Evolutionary conservation across 2,329 filamentous ascomycete species (phyloP).

Genomic region (Geosmithia putterillii): DNA sequence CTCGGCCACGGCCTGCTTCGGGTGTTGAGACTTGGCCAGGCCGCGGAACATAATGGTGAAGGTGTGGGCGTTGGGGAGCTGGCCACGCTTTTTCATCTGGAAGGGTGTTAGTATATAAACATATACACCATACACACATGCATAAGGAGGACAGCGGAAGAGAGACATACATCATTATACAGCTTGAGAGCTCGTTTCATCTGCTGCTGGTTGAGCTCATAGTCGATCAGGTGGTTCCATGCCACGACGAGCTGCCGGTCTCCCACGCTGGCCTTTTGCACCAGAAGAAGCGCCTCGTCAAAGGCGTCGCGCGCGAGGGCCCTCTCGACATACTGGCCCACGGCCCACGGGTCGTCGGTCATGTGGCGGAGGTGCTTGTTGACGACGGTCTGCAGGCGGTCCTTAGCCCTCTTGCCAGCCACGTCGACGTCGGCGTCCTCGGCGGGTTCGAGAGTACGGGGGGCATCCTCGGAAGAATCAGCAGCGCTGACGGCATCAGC

Average conservation of each 20-base stretch:
- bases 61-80: constrained; percentile 69
- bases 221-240: constrained; percentile 79
- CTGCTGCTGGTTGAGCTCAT: constrained; percentile 49
- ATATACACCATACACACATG: background rate
- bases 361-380: constrained; percentile 2
- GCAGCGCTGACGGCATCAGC: too few relatives aligned
- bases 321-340: constrained; percentile 54
- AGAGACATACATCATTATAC: constrained; percentile 65
- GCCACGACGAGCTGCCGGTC: constrained; percentile 55
- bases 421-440: constrained; percentile 5
- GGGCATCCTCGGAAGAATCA: constrained; percentile 12
- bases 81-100: constrained; percentile 88
- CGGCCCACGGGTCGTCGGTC: constrained; percentile 57
- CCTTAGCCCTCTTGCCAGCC: constrained; percentile 1
- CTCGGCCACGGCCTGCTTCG: constrained; percentile 48
- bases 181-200: constrained; percentile 59
- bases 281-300: constrained; percentile 55
- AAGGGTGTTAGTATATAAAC: constrained; percentile 5
- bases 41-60: constrained; percentile 77
- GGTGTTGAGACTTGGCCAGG: constrained; percentile 48
- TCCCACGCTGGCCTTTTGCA: constrained; percentile 58
- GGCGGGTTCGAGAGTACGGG: constrained; percentile 8
- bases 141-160: background rate
- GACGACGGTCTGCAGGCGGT: constrained; percentile 1
- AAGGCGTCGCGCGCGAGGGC: constrained; percentile 46